Evolutionary conservation across 805 yeast genomes (phyloP), one percentile per base, ranked within the genome.

Genomic region (Saturnispora gosingensis): DNA sequence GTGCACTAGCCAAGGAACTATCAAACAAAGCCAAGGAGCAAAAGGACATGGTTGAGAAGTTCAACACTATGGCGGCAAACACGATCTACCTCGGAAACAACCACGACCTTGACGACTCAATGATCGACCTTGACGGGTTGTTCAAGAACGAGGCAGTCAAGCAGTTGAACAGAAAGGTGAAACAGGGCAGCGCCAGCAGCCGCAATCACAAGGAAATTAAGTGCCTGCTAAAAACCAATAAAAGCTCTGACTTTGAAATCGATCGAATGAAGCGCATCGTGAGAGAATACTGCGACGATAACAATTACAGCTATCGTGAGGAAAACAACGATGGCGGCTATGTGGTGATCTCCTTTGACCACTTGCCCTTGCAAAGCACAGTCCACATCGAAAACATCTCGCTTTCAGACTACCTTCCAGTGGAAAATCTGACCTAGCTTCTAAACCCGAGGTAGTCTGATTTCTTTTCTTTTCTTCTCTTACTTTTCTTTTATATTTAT

Each of bases 121-220:
- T 90, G 67, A 87, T 91, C 55, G 98, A 91, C 69, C 73, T 91
- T 49, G 98, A 91, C 66, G 99, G 99, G 0, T 71, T 91, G 36
- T 90, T 75, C 59, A 93, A 90, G 16, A 83, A 82, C 63, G 99
- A 91, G 69, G 97, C 97, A 5, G 78, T 49, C 10, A 13, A 15
- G 9, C 28, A 34, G 20, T 27, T 49, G 18, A 43, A 38, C 4
- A 43, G 28, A 34, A 42, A 27, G 22, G 43, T 43, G 25, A 22
- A 30, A 8, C 34, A 30, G 34, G 34, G 5, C 34, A 30, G 34
- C 5, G 3, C 11, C 13, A 16, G 36, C 32, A 16, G 36, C n/a
- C 25, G 38, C 15, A 28, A 16, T 16, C 22, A 16, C 13, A 42
- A 45, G 10, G 38, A 48, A 10, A 42, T 49, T 20, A 49, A 43